Base-by-base conservation (phyloP, 805 yeast species). In the Candida vartiovaarae region DNA sequence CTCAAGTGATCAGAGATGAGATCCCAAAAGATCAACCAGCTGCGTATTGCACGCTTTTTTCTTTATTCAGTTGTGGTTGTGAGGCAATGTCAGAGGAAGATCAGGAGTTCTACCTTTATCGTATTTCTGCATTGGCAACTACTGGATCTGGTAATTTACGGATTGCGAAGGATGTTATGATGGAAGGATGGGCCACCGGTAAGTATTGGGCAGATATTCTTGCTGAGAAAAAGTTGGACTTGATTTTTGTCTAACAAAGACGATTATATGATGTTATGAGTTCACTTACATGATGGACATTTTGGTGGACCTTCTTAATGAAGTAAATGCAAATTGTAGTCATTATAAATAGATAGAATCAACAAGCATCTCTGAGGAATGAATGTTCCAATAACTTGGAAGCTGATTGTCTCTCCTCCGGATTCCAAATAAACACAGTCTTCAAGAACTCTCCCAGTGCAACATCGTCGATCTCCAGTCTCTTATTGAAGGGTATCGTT, bases 361-460 rank as follows among this genome's bases (percentile, higher is more conserved):
- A 15, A 15, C 20, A 15, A 15, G 20, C 20, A 15, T 32, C 10
- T 36, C 34, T 15, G 2, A 54, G 32, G 52, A 83, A 86, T 38
- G 67, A 66, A 57, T 82, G 90, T 34, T 67, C 68, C 39, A 82
- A 59, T 33, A 86, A 63, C 6, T 58, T 61, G 8, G 59, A 53
- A 0, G 88, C 80, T 20, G 66, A 64, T 0, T 84, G 80, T 43
- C 95, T 67, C 27, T 65, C 61, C 2, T 54, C 51, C 0, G 86
- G 85, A 45, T 77, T 74, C 63, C 72, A 68, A 4, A 53, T 54
- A 37, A 70, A 55, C 40, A 64, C 62, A 23, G 48, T 47, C 15
- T 51, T 50, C 6, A 66, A 39, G 39, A 66, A 60, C 2, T 50
- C 53, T 3, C 56, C 44, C 42, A 68, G 65, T 4, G 29, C 39